Evolutionary conservation across 345 rosid species (phyloP), one percentile per base, ranked within the genome.

Genomic region (Eucalyptus paniculata): DNA sequence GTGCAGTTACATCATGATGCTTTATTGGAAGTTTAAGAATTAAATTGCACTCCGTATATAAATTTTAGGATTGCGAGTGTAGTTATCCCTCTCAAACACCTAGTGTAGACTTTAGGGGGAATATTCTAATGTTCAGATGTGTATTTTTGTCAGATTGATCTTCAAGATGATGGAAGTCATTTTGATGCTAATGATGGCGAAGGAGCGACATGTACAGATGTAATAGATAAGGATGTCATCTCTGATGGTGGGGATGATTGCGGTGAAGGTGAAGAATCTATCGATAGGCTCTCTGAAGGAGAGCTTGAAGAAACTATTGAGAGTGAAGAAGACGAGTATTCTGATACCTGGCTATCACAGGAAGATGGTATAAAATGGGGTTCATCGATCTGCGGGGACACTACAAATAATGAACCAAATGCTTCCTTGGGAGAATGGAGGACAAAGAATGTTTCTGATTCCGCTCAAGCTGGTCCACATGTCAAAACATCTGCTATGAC

Each of bases 401-500:
- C 82, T 62, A 69, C 65, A 18, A 91, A 90, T 87, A 92, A 83
- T 80, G 90, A 89, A 89, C 91, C 82, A 88, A 69, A 54, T 13
- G 90, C 90, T 88, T 49, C 92, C 60, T 37, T 86, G 34, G 86
- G 26, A 45, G 77, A 62, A 32, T 23, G 12, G 80, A 65, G 19
- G 83, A 82, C 40, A 80, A 89, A 88, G 90, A 85, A 89, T 34
- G 92, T 65, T 67, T 23, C 88, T 5, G 87, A 88, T 86, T 32
- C 93, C 5, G 90, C 88, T 87, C 91, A 51, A 88, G 90, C 89
- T 18, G 90, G 86, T 67, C 97, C 98, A 23, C 91, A 96, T 90
- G 92, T 96, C 60, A 96, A 93, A 93, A 90, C 93, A 92, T 98
- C 99, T 32, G 99, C 99, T 53, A 47, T 92, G 58, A 95, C 96